A percentile compares a stretch with the other conserved stretches of the same genome.
phyloP scores from a whole-genome alignment of 1,284 basidiomycete genomes.

The Boletus austroedulis region DNA sequence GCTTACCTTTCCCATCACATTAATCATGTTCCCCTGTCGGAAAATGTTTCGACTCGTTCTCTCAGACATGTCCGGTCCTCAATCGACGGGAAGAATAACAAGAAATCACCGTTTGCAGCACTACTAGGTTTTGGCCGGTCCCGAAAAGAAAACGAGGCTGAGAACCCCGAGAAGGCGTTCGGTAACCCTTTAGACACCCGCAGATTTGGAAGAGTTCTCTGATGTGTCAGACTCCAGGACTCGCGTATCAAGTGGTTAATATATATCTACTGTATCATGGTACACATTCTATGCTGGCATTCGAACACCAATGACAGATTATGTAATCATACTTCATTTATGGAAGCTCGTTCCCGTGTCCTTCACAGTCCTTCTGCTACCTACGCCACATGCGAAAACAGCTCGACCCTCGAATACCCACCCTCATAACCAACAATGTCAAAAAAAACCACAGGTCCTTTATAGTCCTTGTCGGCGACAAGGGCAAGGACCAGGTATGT shows the following conservation, averaged over 20 bases:
- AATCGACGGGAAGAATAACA: constrained; percentile 6
- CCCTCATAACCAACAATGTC: constrained; percentile 92
- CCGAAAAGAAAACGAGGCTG: constrained; percentile 4
- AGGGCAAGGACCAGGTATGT: constrained; percentile 83
- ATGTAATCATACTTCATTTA: neutral
- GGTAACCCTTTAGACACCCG: constrained; percentile 11
- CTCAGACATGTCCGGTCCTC: constrained; percentile 10
- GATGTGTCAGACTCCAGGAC: neutral
- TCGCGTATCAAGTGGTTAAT: too few species aligned
- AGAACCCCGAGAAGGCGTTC: constrained; percentile 4
- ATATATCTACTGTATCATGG: neutral
- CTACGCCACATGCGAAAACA: constrained; percentile 73
- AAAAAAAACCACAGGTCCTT: constrained; percentile 92
- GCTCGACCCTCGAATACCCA: constrained; percentile 89
- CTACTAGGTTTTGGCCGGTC: constrained; percentile 10
- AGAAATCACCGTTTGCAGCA: constrained; percentile 6
- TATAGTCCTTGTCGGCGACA: constrained; percentile 96
- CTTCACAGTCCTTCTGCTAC: neutral
- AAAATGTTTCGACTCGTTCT: constrained; percentile 1
- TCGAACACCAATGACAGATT: neutral
- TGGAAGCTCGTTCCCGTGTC: neutral
- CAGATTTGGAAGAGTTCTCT: constrained; percentile 12
- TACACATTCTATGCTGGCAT: neutral
- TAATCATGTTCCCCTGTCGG: constrained; percentile 8
- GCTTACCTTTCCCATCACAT: neutral